Conservation (phyloP, 148 eudicot genomes). For the Spergularia marina region DNA sequence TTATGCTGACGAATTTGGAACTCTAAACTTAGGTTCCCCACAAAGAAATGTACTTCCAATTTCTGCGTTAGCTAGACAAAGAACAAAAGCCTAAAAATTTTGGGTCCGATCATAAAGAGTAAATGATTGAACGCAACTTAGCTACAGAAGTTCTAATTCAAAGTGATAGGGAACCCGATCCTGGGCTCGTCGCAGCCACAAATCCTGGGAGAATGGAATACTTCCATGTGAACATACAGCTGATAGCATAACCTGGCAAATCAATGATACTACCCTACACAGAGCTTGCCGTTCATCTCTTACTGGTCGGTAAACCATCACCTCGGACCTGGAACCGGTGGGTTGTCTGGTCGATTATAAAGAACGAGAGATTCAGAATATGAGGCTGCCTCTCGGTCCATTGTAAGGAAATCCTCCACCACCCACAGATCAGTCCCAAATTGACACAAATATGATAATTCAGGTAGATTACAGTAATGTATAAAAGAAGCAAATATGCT, state of each 20-base stretch:
- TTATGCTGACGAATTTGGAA: background rate
- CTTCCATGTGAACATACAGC: background rate
- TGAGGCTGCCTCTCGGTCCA: too few relatives aligned
- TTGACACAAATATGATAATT: background rate
- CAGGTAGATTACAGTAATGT: background rate
- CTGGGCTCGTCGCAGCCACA: background rate
- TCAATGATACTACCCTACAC: background rate
- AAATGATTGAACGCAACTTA: background rate
- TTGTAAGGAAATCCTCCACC: too few relatives aligned
- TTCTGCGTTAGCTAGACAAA: background rate
- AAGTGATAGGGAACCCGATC: conserved; percentile 2
- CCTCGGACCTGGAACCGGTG: too few relatives aligned
- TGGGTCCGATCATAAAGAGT: background rate
- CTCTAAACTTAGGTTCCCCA: background rate
- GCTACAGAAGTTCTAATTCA: background rate
- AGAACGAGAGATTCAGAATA: too few relatives aligned
- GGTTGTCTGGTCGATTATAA: too few relatives aligned
- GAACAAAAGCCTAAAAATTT: background rate
- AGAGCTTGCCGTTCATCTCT: too few relatives aligned
- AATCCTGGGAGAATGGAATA: background rate
- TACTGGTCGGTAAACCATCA: too few relatives aligned
- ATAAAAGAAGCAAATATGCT: conserved; percentile 1
- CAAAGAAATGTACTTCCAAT: background rate
- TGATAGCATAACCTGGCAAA: background rate
- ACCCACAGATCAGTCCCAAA: background rate